Evolutionary conservation across 148 eudicot species (phyloP).

Genomic region (Beta vulgaris): DNA sequence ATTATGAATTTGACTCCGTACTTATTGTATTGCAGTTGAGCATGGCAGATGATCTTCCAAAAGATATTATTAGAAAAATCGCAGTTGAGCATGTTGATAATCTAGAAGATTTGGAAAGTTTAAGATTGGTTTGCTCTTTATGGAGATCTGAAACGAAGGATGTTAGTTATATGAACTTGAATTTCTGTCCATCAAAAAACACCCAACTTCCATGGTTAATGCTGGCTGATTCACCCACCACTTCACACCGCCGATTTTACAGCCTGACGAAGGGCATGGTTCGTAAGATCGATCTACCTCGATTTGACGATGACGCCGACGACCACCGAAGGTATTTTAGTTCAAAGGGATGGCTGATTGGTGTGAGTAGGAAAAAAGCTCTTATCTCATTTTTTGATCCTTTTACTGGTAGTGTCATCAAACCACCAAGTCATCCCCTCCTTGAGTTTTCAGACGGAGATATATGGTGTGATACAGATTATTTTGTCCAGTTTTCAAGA

Average conservation of each 20-base stretch:
- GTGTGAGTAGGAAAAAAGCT: neutral
- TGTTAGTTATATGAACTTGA: too few relatives aligned
- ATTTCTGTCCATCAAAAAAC: too few relatives aligned
- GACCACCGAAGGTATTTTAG: neutral
- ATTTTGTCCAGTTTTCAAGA: neutral
- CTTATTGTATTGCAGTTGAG: neutral
- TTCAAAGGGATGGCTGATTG: neutral
- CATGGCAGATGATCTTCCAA: neutral
- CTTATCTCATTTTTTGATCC: neutral
- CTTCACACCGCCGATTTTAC: neutral
- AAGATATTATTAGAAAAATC: neutral
- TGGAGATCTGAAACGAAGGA: neutral
- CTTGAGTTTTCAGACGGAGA: neutral
- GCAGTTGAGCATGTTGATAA: neutral
- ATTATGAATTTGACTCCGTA: too few relatives aligned
- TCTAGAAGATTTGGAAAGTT: neutral
- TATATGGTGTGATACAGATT: neutral
- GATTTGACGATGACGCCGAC: neutral
- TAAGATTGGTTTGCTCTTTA: neutral
- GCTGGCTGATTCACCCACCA: neutral
- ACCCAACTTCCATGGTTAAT: too few relatives aligned
- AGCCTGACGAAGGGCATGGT: neutral
- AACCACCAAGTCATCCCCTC: neutral
- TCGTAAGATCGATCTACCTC: neutral
- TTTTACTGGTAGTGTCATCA: neutral